Base-by-base conservation (phyloP, 2,329 filamentous ascomycete genomes). In the Colletotrichum ledebouriae region DNA sequence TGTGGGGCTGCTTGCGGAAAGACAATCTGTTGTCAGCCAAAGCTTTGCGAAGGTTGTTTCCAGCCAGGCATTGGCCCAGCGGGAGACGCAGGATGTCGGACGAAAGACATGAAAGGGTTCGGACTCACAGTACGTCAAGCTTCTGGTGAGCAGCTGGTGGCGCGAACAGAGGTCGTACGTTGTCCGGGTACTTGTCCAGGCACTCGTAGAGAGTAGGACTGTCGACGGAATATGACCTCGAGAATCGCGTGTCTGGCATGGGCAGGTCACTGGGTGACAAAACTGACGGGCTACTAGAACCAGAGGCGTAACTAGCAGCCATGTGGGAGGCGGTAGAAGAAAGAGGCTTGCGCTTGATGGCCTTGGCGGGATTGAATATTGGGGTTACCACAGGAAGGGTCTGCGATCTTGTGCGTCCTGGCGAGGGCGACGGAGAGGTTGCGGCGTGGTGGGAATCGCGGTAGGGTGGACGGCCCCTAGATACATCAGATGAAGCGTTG, bases 131-230 rank as follows among this genome's bases (percentile, higher is more conserved):
- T 41, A 49, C 59, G 46, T 63, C 47, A 53, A 58, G 47, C 52
- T 60, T 69, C 62, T 67, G 67, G 17, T 67, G 63, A 22, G 67
- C 63, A 33, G 67, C 63, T 7, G 67, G 67, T 5, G 67, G 63
- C 29, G 67, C 67, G 39, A 69, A 67, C n/a, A 64, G 70, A 59
- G 66, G 60, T 25, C 60, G 60, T 25, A 69, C 69, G 60, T 59
- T 58, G 3, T 70, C 70, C 9, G 49, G 34, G 58, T 39, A 39
- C 10, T 39, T 39, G 37, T 39, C 37, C 10, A 84, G 84, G 73
- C 87, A 88, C 73, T 88, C 86, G 83, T 90, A 89, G 56, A 90
- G 78, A 37, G 86, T 89, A 69, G 87, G 87, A 75, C 87, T 89
- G 76, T 90, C 87, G 62, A 88, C 76, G 13, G 86, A 85, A 72